phyloP scores from a whole-genome alignment of 2,329 filamentous ascomycete species.

The Cladosporium velox region DNA sequence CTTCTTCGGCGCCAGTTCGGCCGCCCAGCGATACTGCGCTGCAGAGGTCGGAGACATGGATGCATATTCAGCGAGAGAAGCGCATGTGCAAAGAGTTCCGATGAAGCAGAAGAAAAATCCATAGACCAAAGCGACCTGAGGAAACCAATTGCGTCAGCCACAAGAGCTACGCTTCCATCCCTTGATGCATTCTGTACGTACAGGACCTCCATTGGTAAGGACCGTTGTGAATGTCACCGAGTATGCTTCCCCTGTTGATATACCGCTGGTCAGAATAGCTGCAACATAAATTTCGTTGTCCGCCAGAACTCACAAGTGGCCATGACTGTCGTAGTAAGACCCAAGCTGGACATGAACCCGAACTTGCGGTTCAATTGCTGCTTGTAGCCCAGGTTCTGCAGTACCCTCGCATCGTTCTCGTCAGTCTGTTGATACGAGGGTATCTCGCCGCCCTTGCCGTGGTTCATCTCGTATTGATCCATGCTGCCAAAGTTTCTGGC shows the following conservation, averaged over 20 bases:
- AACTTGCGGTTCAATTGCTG: background rate
- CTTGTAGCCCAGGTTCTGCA: background rate
- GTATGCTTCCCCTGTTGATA: background rate
- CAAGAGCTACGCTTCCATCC: too few relatives aligned
- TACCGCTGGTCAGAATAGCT: background rate
- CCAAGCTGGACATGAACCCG: background rate
- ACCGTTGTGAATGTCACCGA: background rate
- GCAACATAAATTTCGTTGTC: background rate
- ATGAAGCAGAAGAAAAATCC: constrained; percentile 5
- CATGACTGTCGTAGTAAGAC: constrained; percentile 3
- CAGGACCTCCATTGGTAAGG: constrained; percentile 4
- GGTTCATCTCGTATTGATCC: background rate
- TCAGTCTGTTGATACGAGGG: background rate
- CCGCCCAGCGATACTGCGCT: constrained; percentile 44
- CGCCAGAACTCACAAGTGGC: background rate
- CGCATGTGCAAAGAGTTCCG: constrained; percentile 1
- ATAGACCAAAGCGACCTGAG: background rate
- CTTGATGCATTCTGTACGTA: background rate
- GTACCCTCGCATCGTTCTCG: background rate
- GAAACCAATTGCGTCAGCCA: too few relatives aligned
- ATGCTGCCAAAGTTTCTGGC: too few relatives aligned
- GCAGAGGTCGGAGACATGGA: constrained; percentile 48
- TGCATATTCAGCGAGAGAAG: constrained; percentile 21
- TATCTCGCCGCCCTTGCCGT: background rate
- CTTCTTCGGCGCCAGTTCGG: constrained; percentile 45